A percentile compares a stretch with the other conserved stretches of the same genome.
These are phyloP conservation scores for Colletotrichum sansevieriae DNA, from an alignment of 2,329 filamentous ascomycete genomes.

Conservation along the genomic window DNA sequence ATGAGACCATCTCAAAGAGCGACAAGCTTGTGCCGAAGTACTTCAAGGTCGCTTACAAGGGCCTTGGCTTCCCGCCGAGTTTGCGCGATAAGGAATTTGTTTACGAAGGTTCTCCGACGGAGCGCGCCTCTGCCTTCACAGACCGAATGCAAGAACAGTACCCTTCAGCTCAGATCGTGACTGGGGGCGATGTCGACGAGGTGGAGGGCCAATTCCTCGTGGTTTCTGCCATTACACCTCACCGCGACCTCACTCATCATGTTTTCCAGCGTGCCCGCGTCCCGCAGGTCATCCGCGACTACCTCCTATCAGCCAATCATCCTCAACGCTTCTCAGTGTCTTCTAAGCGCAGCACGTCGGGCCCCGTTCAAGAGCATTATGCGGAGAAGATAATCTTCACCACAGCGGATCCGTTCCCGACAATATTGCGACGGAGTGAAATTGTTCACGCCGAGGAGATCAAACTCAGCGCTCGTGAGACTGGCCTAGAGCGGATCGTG, in stretches of 20 bases:
- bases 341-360: slow-evolving; percentile 76
- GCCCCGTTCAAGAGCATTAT: slow-evolving; percentile 78
- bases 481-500: slow-evolving; percentile 90
- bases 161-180: slow-evolving; percentile 85
- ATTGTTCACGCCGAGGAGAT: slow-evolving; percentile 78
- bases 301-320: slow-evolving; percentile 78
- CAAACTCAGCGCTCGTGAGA: slow-evolving; percentile 80
- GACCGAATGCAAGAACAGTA: slow-evolving; percentile 94
- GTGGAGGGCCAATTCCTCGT: slow-evolving; percentile 92
- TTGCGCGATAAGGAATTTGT: slow-evolving; percentile 93
- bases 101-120: slow-evolving; percentile 83
- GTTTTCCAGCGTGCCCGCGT: slow-evolving; percentile 92
- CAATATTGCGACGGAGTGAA: slow-evolving; percentile 89
- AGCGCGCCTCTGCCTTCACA: slow-evolving; percentile 84
- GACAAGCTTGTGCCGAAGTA: slow-evolving; percentile 85
- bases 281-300: slow-evolving; percentile 85
- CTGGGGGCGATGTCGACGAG: slow-evolving; percentile 77
- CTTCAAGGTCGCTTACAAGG: slow-evolving; percentile 91
- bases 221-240: slow-evolving; percentile 82
- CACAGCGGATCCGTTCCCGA: slow-evolving; percentile 89
- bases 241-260: slow-evolving; percentile 84
- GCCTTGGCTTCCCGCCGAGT: slow-evolving; percentile 85
- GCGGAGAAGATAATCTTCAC: slow-evolving; percentile 89
- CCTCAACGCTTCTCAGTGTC: slow-evolving; percentile 85
- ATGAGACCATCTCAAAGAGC: slow-evolving; percentile 88